phyloP scores from a whole-genome alignment of 345 rosid genomes.

The Linum tenue region DNA sequence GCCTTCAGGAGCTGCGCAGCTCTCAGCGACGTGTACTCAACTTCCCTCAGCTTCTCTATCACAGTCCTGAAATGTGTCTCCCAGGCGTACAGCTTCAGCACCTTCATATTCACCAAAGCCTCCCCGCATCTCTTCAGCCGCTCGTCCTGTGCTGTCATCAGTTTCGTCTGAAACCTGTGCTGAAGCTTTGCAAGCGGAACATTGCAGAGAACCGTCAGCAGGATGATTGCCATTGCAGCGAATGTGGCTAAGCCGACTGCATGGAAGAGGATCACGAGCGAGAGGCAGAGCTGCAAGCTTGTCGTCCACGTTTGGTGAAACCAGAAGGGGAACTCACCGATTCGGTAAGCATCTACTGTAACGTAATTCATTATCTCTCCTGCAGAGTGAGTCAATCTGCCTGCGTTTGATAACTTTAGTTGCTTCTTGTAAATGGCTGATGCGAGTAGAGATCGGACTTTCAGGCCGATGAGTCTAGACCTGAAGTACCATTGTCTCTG shows the following conservation, averaged over 20 bases:
- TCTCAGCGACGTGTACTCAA: conserved; percentile 57
- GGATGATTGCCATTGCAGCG: conserved; percentile 64
- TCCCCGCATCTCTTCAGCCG: conserved; percentile 70
- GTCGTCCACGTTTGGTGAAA: conserved; percentile 95
- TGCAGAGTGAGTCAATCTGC: conserved; percentile 68
- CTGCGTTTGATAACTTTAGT: conserved; percentile 59
- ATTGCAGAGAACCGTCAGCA: conserved; percentile 69
- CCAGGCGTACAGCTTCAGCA: conserved; percentile 89
- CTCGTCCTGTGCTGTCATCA: conserved; percentile 78
- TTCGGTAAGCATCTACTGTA: conserved; percentile 82
- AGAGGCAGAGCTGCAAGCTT: conserved; percentile 67
- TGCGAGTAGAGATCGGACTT: conserved; percentile 65
- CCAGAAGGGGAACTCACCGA: conserved; percentile 95
- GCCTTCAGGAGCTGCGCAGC: conserved; percentile 68
- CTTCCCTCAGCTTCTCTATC: conserved; percentile 59
- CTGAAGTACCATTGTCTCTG: conserved; percentile 93
- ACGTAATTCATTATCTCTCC: conserved; percentile 92
- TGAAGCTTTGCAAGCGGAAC: conserved; percentile 88
- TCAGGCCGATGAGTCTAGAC: conserved; percentile 68
- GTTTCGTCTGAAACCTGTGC: conserved; percentile 64
- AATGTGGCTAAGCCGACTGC: conserved; percentile 83
- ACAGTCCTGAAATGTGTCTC: conserved; percentile 75
- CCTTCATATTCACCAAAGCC: conserved; percentile 88
- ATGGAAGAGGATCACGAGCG: conserved; percentile 59
- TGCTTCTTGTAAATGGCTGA: conserved; percentile 85